A percentile compares a stretch with the other conserved stretches of the same genome.
Evolutionary conservation across 495 filamentous ascomycete species (phyloP).

Genomic region (Massariosphaeria phaeospora): DNA sequence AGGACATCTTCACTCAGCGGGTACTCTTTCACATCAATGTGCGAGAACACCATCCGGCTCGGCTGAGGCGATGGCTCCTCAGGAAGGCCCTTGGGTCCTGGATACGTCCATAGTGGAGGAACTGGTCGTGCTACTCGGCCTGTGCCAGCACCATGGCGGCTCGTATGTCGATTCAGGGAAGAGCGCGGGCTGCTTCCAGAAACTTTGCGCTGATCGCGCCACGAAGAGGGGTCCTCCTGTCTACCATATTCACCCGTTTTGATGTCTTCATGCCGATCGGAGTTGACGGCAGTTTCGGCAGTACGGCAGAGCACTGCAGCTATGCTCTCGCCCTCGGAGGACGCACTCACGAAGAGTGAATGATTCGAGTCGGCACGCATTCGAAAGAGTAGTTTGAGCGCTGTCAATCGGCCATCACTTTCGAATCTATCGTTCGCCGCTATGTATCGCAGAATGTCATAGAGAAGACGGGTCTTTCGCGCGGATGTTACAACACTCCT

Average conservation of each 20-base stretch:
- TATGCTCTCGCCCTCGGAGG: conserved; percentile 63
- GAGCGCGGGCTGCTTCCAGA: conserved; percentile 20
- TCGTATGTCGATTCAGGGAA: conserved; percentile 39
- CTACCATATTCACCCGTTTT: conserved; percentile 4
- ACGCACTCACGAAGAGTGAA: conserved; percentile 60
- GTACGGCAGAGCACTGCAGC: conserved; percentile 69
- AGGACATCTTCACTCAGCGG: conserved; percentile 17
- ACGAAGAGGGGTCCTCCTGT: conserved; percentile 28
- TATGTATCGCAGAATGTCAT: conserved; percentile 54
- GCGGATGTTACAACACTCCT: conserved; percentile 52
- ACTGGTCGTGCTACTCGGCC: conserved; percentile 41
- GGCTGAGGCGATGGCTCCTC: conserved; percentile 36
- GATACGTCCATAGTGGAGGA: conserved; percentile 54
- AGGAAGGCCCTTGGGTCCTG: conserved; percentile 48
- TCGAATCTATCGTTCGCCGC: conserved; percentile 51
- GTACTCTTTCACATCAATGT: conserved; percentile 31
- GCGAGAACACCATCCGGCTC: conserved; percentile 39
- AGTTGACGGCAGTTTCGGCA: conserved; percentile 41
- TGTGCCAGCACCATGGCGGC: conserved; percentile 32
- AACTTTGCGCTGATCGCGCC: conserved; percentile 30
- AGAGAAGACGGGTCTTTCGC: conserved; percentile 50
- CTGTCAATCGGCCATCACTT: conserved; percentile 68
- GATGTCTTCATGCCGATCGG: conserved; percentile 22
- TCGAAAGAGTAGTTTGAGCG: conserved; percentile 79
- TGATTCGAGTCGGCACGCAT: conserved; percentile 74